These are phyloP conservation scores for Hamigera avellanea DNA, from an alignment of 495 filamentous ascomycete genomes.

Conservation along the genomic window DNA sequence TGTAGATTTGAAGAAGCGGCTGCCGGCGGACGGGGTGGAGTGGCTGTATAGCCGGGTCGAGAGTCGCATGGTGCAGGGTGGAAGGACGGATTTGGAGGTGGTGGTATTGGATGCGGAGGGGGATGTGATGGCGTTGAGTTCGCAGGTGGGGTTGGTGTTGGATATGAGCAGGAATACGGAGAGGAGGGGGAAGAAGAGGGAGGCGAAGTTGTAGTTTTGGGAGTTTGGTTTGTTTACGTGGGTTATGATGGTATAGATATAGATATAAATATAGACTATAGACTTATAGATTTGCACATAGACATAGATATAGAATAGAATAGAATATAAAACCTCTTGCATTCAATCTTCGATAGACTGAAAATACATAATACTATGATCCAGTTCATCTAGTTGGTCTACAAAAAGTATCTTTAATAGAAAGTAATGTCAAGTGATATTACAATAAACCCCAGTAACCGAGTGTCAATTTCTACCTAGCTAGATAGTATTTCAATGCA, in stretches of 20 bases:
- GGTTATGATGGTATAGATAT: neutral
- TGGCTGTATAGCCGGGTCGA: slow-evolving; percentile 53
- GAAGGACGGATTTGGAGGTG: slow-evolving; percentile 55
- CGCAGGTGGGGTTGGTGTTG: slow-evolving; percentile 52
- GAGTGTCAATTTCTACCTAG: too few species aligned
- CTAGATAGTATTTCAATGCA: too few species aligned
- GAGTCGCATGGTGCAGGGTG: slow-evolving; percentile 46
- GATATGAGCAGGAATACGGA: slow-evolving; percentile 41
- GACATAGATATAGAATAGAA: neutral
- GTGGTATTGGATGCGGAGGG: slow-evolving; percentile 43
- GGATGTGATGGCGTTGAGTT: slow-evolving; percentile 48
- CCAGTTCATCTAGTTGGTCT: too few species aligned
- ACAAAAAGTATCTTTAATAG: too few species aligned
- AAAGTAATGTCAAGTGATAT: too few species aligned
- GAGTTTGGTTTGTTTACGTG: too few species aligned
- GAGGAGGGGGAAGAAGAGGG: too few species aligned
- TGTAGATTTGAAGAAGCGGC: slow-evolving; percentile 53
- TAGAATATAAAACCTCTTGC: neutral
- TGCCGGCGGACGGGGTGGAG: slow-evolving; percentile 47
- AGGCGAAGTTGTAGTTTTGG: too few species aligned
- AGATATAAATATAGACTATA: neutral
- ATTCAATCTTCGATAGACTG: too few species aligned
- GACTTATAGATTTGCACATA: neutral
- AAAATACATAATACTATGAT: too few species aligned
- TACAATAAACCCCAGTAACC: too few species aligned